A percentile compares a stretch with the other conserved stretches of the same genome.
These are phyloP conservation scores for Albatrellus ellisii DNA, from an alignment of 768 basidiomycete species.

Conservation along the genomic window DNA sequence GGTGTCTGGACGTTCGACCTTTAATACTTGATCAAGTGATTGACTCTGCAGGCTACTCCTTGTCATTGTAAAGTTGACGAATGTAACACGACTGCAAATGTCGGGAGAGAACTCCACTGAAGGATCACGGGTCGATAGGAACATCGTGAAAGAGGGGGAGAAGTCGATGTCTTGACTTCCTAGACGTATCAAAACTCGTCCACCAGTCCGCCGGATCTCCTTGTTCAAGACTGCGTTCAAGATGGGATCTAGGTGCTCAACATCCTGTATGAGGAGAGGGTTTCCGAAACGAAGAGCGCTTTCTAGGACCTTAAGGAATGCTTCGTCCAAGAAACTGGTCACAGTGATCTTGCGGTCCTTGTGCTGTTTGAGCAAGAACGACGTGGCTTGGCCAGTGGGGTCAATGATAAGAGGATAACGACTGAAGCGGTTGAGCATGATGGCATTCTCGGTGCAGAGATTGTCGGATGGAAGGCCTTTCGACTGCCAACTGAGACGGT, in stretches of 20 bases:
- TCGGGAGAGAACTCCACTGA: slow-evolving; percentile 97
- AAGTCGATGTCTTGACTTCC: slow-evolving; percentile 99
- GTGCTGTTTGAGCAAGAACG: slow-evolving; percentile 90
- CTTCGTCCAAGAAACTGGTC: slow-evolving; percentile 97
- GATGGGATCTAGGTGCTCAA: slow-evolving; percentile 95
- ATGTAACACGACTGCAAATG: slow-evolving; percentile 93
- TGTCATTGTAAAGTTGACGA: slow-evolving; percentile 98
- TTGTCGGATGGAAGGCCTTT: slow-evolving; percentile 94
- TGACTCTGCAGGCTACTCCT: slow-evolving; percentile 97
- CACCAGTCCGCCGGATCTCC: slow-evolving; percentile 91
- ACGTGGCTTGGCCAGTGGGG: slow-evolving; percentile 93
- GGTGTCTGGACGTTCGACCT: slow-evolving; percentile 93
- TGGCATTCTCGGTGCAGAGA: slow-evolving; percentile 96
- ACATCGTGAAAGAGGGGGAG: slow-evolving; percentile 99
- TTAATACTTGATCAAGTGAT: slow-evolving; percentile 92
- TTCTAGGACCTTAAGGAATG: slow-evolving; percentile 96
- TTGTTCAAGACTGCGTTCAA: slow-evolving; percentile 95
- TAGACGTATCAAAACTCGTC: slow-evolving; percentile 91
- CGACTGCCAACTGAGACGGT: slow-evolving; percentile 90
- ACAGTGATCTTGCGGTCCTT: slow-evolving; percentile 94
- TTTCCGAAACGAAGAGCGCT: slow-evolving; percentile 98
- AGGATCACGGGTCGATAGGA: slow-evolving; percentile 93
- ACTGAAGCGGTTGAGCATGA: slow-evolving; percentile 97
- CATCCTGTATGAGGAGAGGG: slow-evolving; percentile 93
- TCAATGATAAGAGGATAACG: slow-evolving; percentile 97